Base-by-base conservation (phyloP, 345 rosid species). In the Jatropha curcas region DNA sequence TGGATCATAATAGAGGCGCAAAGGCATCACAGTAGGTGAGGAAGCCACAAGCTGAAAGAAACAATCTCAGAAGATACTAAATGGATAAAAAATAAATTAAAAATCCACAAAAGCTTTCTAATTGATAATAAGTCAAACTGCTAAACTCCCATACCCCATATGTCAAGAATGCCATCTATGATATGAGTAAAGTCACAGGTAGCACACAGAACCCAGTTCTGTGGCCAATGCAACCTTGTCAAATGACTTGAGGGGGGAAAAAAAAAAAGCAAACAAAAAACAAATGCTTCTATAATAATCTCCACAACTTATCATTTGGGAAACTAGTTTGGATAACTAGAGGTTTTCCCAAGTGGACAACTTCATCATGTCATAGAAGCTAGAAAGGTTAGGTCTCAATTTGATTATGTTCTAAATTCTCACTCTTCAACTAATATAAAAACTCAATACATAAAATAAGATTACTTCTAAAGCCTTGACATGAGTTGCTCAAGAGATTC, bases 31-130 rank as follows among this genome's bases (percentile, higher is more conserved):
- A 27, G 78, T 77, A 12, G 91, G 89, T 48, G 96, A 89, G 80
- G 96, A 75, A 80, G 88, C 87, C 14, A 92, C 84, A 82, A 90
- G 92, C 98, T 94, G 85, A 52, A n/a, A 82, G 71, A 59, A 75
- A 76, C 65, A 83, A 74, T 68, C 46, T 30, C 75, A 82, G 59
- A 33, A 71, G 68, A 55, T 25, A 60, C 51, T 45, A 46, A 57
- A 28, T n/a, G 24, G 12, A n/a, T 39, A 24, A 16, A 59, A 64
- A 17, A 17, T 14, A 64, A 65, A 61, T 27, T 20, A 62, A 67
- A n/a, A 71, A 53, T 59, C 13, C 39, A 30, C 52, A 53, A 12
- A 22, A 46, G 28, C 20, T 58, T 58, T 50, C 20, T 3, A 9
- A 55, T 48, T 79, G 37, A 65, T 35, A 14, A 35, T 25, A 46